Conservation (phyloP, 768 basidiomycete species). For the Boletus tomentosulus region DNA sequence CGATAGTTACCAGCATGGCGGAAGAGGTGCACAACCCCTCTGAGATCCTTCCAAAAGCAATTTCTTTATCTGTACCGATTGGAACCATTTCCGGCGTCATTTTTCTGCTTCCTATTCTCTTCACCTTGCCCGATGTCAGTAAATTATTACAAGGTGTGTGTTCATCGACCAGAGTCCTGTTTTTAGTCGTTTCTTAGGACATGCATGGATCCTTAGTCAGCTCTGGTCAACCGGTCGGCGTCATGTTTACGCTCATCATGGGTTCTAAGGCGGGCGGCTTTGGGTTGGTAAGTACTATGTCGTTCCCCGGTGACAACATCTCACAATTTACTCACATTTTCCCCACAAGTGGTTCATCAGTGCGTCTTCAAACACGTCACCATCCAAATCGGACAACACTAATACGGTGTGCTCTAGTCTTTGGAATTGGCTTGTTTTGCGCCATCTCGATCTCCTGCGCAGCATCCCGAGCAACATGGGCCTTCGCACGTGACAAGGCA, state of each 20-base stretch:
- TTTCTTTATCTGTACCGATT: conserved; percentile 52
- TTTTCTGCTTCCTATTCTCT: conserved; percentile 59
- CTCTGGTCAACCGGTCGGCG: conserved; percentile 59
- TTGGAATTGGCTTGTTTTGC: conserved; percentile 56
- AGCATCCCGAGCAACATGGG: conserved; percentile 68
- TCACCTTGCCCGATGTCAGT: conserved; percentile 56
- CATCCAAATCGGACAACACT: neutral
- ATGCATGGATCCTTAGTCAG: conserved; percentile 35
- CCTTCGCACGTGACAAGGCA: conserved; percentile 64
- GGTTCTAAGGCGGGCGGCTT: conserved; percentile 60
- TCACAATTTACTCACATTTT: neutral
- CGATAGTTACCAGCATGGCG: conserved; percentile 56
- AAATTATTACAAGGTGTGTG: conserved; percentile 48
- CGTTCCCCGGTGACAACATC: conserved; percentile 1
- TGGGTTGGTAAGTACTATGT: conserved; percentile 42
- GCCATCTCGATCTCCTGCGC: conserved; percentile 64
- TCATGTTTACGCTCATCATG: conserved; percentile 61
- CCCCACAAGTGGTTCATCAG: conserved; percentile 39
- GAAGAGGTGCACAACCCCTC: conserved; percentile 63
- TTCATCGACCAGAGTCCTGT: neutral
- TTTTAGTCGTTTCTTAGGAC: conserved; percentile 2
- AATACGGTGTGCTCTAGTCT: conserved; percentile 33
- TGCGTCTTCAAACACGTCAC: conserved; percentile 16
- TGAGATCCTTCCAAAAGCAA: conserved; percentile 50
- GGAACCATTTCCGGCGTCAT: conserved; percentile 47